These are phyloP conservation scores for Dioscorea alata DNA, from an alignment of 106 monocot genomes.

Conservation along the genomic window DNA sequence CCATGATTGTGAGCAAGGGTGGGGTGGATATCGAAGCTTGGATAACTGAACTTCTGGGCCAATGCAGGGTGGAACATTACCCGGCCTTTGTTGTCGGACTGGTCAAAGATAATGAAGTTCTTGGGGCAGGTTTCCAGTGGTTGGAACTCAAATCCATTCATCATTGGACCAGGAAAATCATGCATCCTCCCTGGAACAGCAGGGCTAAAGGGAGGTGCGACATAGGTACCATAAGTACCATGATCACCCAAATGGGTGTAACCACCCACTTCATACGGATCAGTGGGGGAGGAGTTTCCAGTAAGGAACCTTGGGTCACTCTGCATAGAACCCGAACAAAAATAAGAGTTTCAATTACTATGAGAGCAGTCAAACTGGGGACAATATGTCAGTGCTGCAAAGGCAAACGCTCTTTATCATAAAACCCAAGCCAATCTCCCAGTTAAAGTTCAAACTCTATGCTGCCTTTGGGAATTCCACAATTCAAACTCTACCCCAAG, in stretches of 20 bases:
- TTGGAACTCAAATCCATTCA: slow-evolving; percentile 40
- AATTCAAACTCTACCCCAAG: background rate
- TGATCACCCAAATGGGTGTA: slow-evolving; percentile 17
- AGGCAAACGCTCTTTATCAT: too few relatives aligned
- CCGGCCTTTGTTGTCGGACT: slow-evolving; percentile 28
- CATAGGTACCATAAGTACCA: slow-evolving; percentile 15
- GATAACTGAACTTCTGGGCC: slow-evolving; percentile 27
- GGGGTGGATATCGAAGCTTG: slow-evolving; percentile 2
- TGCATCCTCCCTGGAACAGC: slow-evolving; percentile 9
- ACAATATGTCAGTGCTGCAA: too few relatives aligned
- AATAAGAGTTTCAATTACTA: too few relatives aligned
- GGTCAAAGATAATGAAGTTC: slow-evolving; percentile 66
- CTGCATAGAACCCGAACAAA: slow-evolving; percentile 33
- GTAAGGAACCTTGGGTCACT: slow-evolving; percentile 28
- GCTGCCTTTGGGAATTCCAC: too few relatives aligned
- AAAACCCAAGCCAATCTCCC: too few relatives aligned
- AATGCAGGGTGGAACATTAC: slow-evolving; percentile 60
- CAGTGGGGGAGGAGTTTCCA: slow-evolving; percentile 14
- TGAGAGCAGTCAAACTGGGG: too few relatives aligned
- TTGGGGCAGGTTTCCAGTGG: slow-evolving; percentile 43
- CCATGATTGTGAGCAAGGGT: slow-evolving; percentile 7
- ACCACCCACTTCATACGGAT: slow-evolving; percentile 20
- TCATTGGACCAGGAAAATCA: slow-evolving; percentile 13
- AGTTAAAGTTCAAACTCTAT: too few relatives aligned
- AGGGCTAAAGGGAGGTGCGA: slow-evolving; percentile 11